Conservation (phyloP, 352 stramenopile genomes). For the Phytophthora sp. region DNA sequence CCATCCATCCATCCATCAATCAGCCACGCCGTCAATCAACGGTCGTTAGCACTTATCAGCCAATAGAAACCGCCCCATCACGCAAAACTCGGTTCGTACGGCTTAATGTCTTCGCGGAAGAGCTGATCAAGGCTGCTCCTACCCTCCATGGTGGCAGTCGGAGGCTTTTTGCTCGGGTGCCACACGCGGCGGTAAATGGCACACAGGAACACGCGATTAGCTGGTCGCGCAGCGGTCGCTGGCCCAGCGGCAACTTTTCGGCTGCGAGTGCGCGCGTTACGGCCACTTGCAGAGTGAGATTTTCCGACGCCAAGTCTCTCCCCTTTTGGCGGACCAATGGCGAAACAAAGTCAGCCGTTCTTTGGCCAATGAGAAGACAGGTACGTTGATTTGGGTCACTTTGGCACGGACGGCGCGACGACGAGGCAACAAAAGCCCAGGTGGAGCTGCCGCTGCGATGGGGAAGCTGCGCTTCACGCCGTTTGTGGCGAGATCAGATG, state of each 20-base stretch:
- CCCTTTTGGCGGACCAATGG: constrained; percentile 33
- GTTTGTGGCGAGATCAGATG: constrained; percentile 25
- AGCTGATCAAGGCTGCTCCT: constrained; percentile 47
- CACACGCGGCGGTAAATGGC: background rate
- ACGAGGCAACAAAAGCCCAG: constrained; percentile 21
- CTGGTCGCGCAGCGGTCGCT: too few relatives aligned
- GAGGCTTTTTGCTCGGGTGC: too few relatives aligned
- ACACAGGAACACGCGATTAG: constrained; percentile 15
- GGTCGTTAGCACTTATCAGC: constrained; percentile 12
- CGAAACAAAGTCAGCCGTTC: background rate
- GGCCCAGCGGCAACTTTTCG: constrained; percentile 36
- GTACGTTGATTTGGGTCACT: constrained; percentile 1
- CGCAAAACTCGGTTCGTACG: constrained; percentile 39
- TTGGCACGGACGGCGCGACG: constrained; percentile 5
- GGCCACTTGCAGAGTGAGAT: constrained; percentile 18
- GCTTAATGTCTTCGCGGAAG: constrained; percentile 62
- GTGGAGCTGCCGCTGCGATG: constrained; percentile 22
- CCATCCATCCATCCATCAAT: too few relatives aligned
- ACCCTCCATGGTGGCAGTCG: constrained; percentile 44
- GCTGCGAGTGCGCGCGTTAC: constrained; percentile 21
- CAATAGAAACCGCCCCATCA: constrained; percentile 20
- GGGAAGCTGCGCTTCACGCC: constrained; percentile 17
- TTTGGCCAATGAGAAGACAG: constrained; percentile 28
- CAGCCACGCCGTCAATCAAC: constrained; percentile 25
- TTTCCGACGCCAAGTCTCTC: constrained; percentile 15